Evolutionary conservation across 768 basidiomycete genomes (phyloP).

Genomic region (Rhizopogon rudus): DNA sequence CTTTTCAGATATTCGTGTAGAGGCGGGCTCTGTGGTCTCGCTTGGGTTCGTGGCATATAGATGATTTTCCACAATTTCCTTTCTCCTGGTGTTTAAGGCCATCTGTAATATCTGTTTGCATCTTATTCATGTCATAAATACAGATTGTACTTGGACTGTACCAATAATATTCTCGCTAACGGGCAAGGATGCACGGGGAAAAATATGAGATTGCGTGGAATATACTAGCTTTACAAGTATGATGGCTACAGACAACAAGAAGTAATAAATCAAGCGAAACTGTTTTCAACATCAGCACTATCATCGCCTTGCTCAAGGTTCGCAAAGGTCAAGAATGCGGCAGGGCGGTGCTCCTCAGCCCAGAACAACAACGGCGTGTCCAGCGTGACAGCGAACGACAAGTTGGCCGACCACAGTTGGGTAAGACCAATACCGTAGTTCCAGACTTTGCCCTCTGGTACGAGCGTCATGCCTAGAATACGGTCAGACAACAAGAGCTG

Average conservation of each 20-base stretch:
- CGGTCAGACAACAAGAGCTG: slow-evolving; percentile 92
- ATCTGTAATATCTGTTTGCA: neutral
- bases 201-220: neutral
- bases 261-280: slow-evolving; percentile 61
- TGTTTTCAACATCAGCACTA: slow-evolving; percentile 94
- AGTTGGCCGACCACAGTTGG: slow-evolving; percentile 80
- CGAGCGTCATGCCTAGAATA: slow-evolving; percentile 91
- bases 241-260: slow-evolving; percentile 1
- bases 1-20: slow-evolving; percentile 14
- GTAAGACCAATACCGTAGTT: slow-evolving; percentile 95
- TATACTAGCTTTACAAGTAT: slow-evolving; percentile 1
- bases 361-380: slow-evolving; percentile 96
- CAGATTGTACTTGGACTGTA: too few relatives aligned
- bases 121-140: neutral
- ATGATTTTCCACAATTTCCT: slow-evolving; percentile 13
- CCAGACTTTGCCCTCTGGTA: slow-evolving; percentile 94
- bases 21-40: slow-evolving; percentile 44
- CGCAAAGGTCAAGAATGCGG: slow-evolving; percentile 93
- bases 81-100: neutral
- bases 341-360: slow-evolving; percentile 92
- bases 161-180: neutral
- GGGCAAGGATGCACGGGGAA: neutral
- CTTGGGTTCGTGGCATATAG: slow-evolving; percentile 42
- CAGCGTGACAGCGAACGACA: slow-evolving; percentile 78
- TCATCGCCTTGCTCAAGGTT: slow-evolving; percentile 88